Evolutionary conservation across 2,329 filamentous ascomycete species (phyloP).

Genomic region (Colletotrichum sp.): DNA sequence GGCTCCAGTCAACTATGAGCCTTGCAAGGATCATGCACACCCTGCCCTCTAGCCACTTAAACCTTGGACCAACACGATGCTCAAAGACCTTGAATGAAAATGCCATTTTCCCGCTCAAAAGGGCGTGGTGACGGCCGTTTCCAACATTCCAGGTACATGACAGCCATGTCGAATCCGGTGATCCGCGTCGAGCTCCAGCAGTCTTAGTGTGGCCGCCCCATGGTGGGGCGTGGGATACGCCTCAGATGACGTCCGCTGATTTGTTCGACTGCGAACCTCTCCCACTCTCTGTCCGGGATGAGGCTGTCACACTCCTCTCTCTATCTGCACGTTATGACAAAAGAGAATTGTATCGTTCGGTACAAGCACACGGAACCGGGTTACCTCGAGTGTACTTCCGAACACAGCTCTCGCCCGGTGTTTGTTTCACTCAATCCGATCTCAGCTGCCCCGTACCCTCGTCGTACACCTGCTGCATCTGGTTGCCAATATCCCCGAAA

Average conservation of each 20-base stretch:
- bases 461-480: neutral
- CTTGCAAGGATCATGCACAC: neutral
- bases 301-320: conserved; percentile 20
- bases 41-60: neutral
- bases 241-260: conserved; percentile 20
- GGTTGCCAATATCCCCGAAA: neutral
- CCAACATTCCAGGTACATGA: conserved; percentile 12
- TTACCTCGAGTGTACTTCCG: conserved; percentile 9
- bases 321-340: conserved; percentile 24
- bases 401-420: neutral
- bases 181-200: conserved; percentile 19
- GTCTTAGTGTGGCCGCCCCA: conserved; percentile 8
- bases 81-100: neutral
- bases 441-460: neutral
- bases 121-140: conserved; percentile 5
- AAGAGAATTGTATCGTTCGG: conserved; percentile 11
- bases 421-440: neutral
- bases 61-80: neutral
- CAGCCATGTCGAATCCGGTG: conserved; percentile 18
- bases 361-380: neutral
- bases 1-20: neutral
- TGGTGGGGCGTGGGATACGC: conserved; percentile 20
- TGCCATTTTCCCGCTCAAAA: neutral
- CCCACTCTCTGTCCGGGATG: conserved; percentile 23
- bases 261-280: conserved; percentile 16